Evolutionary conservation across 345 rosid species (phyloP), one percentile per base, ranked within the genome.

Genomic region (Eutrema yunnanense): DNA sequence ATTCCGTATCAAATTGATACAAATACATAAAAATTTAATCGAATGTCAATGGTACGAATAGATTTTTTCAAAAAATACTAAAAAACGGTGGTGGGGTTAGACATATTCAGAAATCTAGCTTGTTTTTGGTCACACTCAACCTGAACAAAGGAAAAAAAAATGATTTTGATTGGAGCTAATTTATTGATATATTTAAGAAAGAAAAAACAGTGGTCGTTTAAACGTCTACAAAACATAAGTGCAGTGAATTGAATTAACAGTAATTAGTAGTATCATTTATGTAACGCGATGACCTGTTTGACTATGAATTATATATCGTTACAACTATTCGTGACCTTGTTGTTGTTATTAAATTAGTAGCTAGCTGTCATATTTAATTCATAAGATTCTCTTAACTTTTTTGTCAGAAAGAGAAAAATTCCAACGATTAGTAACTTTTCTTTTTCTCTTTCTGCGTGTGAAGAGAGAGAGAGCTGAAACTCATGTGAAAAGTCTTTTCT

Each of bases 291-390:
- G 56, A 27, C 56, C 6, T n/a, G 27, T 53, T 62, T 62, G 64
- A 73, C 49, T 47, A 6, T 7, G 37, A 64, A 3, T 51, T 13
- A 58, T 66, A 19, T 19, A 19, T 19, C 44, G 78, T 74, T 66
- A 66, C 78, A 73, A 48, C 58, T 38, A 73, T 51, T 32, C 57
- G 5, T 34, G 16, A 50, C 16, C 34, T 71, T 41, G 14, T 12
- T 41, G 22, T 43, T 50, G 61, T 22, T 13, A 30, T 8, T 9
- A 5, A 6, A 6, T 41, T 43, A 0, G n/a, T 49, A 47, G 40
- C 38, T 30, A 59, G 73, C 79, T 69, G 75, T 76, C 71, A 69
- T 16, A 54, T 47, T 62, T 3, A 75, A 62, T 54, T 55, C 65
- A 50, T 65, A 57, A 71, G 56, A 75, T 67, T 67, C 68, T 74